phyloP scores from a whole-genome alignment of 768 basidiomycete species.

The Lactifluus volemus region DNA sequence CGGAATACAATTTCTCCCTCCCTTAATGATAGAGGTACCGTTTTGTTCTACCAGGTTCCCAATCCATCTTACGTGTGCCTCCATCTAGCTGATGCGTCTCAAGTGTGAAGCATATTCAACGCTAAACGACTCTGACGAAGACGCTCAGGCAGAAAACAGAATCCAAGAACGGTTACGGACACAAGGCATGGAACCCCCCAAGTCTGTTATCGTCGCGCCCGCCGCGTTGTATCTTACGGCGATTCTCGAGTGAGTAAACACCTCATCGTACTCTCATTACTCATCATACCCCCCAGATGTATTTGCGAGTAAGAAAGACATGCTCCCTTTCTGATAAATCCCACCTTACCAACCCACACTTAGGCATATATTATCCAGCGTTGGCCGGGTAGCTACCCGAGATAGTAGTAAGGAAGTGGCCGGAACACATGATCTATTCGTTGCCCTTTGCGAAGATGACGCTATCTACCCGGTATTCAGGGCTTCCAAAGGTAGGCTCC shows the following conservation, averaged over 20 bases:
- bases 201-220: conserved; percentile 53
- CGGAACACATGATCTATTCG: conserved; percentile 72
- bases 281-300: conserved; percentile 40
- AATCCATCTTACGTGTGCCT: conserved; percentile 12
- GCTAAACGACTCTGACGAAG: conserved; percentile 72
- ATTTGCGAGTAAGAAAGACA: conserved; percentile 70
- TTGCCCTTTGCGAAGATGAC: conserved; percentile 86
- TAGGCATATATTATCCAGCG: conserved; percentile 81
- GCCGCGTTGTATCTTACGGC: conserved; percentile 88
- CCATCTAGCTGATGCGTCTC: conserved; percentile 56
- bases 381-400: conserved; percentile 76
- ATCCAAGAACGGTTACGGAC: conserved; percentile 52
- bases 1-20: conserved; percentile 53
- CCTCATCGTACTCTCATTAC: background rate
- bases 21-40: conserved; percentile 67
- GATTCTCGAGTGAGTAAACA: conserved; percentile 73
- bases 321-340: background rate
- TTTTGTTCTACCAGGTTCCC: conserved; percentile 6
- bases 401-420: conserved; percentile 76
- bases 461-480: conserved; percentile 79
- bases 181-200: conserved; percentile 33
- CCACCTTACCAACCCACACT: conserved; percentile 13
- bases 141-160: conserved; percentile 51
- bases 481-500: conserved; percentile 66
- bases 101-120: conserved; percentile 89